phyloP scores from a whole-genome alignment of 2,329 filamentous ascomycete species.

The Penicillium aurantiogriseum region DNA sequence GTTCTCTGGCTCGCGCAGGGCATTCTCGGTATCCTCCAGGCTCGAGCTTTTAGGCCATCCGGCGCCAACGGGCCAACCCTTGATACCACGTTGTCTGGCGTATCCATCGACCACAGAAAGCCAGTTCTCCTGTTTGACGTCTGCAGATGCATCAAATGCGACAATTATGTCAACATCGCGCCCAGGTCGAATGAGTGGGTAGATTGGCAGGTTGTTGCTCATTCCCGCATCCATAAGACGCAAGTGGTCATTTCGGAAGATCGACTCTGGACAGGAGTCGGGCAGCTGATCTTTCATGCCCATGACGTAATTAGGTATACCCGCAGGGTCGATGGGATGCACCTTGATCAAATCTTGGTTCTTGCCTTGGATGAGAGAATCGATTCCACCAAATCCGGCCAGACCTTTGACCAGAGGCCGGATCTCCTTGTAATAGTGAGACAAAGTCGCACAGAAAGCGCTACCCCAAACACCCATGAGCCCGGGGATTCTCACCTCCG shows the following conservation, averaged over 20 bases:
- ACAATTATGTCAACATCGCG: conserved; percentile 86
- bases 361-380: conserved; percentile 77
- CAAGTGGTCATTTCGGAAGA: conserved; percentile 69
- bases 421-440: conserved; percentile 93
- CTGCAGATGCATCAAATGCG: conserved; percentile 91
- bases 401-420: conserved; percentile 75
- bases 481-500: conserved; percentile 78
- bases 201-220: conserved; percentile 97
- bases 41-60: conserved; percentile 77
- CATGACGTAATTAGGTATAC: conserved; percentile 83
- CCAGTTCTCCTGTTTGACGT: conserved; percentile 95
- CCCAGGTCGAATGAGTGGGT: conserved; percentile 84
- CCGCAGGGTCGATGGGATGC: conserved; percentile 89
- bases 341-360: conserved; percentile 85
- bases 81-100: conserved; percentile 81
- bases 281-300: conserved; percentile 76
- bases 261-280: conserved; percentile 71
- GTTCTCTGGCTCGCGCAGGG: conserved; percentile 68
- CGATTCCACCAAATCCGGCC: conserved; percentile 71
- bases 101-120: conserved; percentile 90
- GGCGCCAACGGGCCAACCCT: conserved; percentile 91
- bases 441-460: conserved; percentile 92
- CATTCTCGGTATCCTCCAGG: conserved; percentile 58
- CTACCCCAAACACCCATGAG: conserved; percentile 95
- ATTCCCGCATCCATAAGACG: conserved; percentile 96